phyloP scores from a whole-genome alignment of 345 rosid genomes.

The Eutrema yunnanense region DNA sequence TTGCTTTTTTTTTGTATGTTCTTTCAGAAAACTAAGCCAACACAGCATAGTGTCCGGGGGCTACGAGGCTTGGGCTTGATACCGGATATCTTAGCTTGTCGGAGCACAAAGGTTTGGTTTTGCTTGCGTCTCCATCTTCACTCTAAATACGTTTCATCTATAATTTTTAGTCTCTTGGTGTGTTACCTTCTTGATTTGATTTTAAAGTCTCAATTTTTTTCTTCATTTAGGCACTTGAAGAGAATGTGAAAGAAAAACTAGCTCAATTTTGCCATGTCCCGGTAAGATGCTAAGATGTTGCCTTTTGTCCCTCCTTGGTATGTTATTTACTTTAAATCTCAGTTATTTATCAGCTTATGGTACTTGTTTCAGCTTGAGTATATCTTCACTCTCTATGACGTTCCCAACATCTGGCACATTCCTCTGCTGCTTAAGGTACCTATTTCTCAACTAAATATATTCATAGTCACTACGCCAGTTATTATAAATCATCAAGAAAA shows the following conservation, averaged over 20 bases:
- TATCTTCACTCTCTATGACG: slow-evolving; percentile 76
- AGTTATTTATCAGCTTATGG: slow-evolving; percentile 1
- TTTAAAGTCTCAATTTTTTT: neutral
- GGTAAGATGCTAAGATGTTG: slow-evolving; percentile 30
- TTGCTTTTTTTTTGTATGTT: neutral
- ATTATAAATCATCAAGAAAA: neutral
- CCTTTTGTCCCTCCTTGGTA: neutral
- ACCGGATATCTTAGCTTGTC: slow-evolving; percentile 87
- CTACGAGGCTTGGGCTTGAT: slow-evolving; percentile 85
- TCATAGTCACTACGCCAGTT: neutral
- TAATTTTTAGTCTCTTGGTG: neutral
- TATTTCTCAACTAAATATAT: neutral
- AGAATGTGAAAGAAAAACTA: slow-evolving; percentile 68
- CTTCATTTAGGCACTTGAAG: slow-evolving; percentile 60
- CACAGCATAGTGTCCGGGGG: slow-evolving; percentile 89
- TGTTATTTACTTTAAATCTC: slow-evolving; percentile 7
- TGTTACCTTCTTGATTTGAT: slow-evolving; percentile 3
- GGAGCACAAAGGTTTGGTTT: slow-evolving; percentile 67
- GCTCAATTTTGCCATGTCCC: slow-evolving; percentile 88
- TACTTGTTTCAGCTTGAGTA: slow-evolving; percentile 51
- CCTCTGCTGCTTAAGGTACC: slow-evolving; percentile 76
- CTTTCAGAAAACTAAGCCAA: slow-evolving; percentile 92
- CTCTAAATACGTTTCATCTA: neutral
- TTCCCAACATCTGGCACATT: slow-evolving; percentile 94
- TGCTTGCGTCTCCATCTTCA: slow-evolving; percentile 2